phyloP scores from a whole-genome alignment of 2,329 filamentous ascomycete genomes.

The Trichoderma polysporum region DNA sequence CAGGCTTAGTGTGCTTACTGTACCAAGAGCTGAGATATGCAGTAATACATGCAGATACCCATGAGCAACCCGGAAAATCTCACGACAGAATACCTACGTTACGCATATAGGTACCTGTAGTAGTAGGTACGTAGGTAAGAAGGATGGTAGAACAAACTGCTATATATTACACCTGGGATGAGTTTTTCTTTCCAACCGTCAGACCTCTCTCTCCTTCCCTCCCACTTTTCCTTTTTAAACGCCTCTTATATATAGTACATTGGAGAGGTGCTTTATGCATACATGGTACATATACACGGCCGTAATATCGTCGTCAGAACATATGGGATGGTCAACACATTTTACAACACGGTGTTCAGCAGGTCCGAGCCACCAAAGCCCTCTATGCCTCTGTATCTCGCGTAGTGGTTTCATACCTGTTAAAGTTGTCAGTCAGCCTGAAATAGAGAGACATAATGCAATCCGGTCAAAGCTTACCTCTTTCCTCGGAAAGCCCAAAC shows the following conservation, averaged over 20 bases:
- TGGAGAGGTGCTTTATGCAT: conserved; percentile 11
- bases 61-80: background rate
- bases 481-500: conserved; percentile 97
- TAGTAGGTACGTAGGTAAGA: too few relatives aligned
- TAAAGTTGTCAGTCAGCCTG: conserved; percentile 34
- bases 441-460: background rate
- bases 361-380: background rate
- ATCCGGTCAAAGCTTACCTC: conserved; percentile 58
- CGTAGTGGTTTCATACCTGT: conserved; percentile 62
- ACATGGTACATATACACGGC: background rate
- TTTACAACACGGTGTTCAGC: background rate
- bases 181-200: background rate
- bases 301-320: background rate
- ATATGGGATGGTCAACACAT: background rate
- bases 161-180: background rate
- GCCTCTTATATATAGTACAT: conserved; percentile 11
- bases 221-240: background rate
- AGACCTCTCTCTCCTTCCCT: background rate
- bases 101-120: too few relatives aligned
- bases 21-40: too few relatives aligned
- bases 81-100: too few relatives aligned
- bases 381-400: conserved; percentile 46
- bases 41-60: background rate
- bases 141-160: background rate
- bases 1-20: background rate